Percentiles rank a stretch among this genome's conserved stretches.
These are phyloP conservation scores for Geotrichum cucujoidarum DNA, from an alignment of 1,139 yeast genomes.

Conservation along the genomic window DNA sequence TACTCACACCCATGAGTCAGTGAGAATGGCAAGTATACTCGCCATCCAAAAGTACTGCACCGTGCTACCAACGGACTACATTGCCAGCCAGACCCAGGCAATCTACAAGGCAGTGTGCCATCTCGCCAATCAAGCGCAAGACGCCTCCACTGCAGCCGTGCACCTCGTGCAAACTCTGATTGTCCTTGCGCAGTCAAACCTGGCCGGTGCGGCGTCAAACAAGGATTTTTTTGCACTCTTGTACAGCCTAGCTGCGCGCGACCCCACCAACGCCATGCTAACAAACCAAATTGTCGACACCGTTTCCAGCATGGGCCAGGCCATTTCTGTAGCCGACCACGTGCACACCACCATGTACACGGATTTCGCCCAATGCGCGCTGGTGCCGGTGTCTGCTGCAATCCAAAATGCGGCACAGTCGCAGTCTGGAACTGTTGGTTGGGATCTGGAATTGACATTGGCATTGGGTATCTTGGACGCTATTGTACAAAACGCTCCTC, in stretches of 20 bases:
- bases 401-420: too few relatives aligned
- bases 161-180: slow-evolving; percentile 66
- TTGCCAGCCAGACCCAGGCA: slow-evolving; percentile 7
- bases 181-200: slow-evolving; percentile 48
- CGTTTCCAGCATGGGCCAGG: slow-evolving; percentile 51
- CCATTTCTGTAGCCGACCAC: too few relatives aligned
- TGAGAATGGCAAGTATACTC: slow-evolving; percentile 24
- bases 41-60: slow-evolving; percentile 21
- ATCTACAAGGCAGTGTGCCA: slow-evolving; percentile 36
- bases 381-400: too few relatives aligned
- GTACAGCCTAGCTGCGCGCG: slow-evolving; percentile 61
- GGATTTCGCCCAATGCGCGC: slow-evolving; percentile 45
- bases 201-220: slow-evolving; percentile 38
- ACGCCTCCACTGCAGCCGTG: slow-evolving; percentile 65
- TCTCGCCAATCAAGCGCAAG: slow-evolving; percentile 62
- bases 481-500: too few relatives aligned
- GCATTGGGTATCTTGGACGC: too few relatives aligned
- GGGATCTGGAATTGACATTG: too few relatives aligned
- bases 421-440: too few relatives aligned
- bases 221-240: slow-evolving; percentile 48
- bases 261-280: slow-evolving; percentile 67
- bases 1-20: slow-evolving; percentile 18
- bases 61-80: slow-evolving; percentile 18
- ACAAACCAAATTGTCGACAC: slow-evolving; percentile 57
- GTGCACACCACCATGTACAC: too few relatives aligned